Conservation (phyloP, 2,329 filamentous ascomycete genomes). For the Fusarium sarcochroum region DNA sequence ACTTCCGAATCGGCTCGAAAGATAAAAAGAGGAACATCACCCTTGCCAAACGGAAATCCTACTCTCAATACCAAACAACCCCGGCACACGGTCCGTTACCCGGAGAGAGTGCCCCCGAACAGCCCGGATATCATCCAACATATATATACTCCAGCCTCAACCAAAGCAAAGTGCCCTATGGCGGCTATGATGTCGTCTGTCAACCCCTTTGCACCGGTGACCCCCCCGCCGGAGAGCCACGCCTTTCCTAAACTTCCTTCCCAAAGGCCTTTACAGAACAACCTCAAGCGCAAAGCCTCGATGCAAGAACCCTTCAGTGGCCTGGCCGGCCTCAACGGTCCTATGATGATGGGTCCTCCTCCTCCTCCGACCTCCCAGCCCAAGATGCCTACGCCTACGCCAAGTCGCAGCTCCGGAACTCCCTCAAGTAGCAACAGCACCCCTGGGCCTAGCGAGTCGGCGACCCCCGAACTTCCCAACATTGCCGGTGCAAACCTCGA, state of each 20-base stretch:
- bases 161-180: slow-evolving; percentile 42
- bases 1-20: slow-evolving; percentile 22
- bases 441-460: slow-evolving; percentile 39
- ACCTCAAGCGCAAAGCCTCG: slow-evolving; percentile 47
- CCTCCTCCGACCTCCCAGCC: slow-evolving; percentile 46
- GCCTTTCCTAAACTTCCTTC: slow-evolving; percentile 51
- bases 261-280: slow-evolving; percentile 48
- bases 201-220: slow-evolving; percentile 50
- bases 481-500: slow-evolving; percentile 52
- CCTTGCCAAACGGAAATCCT: slow-evolving; percentile 31
- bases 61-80: slow-evolving; percentile 18
- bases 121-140: slow-evolving; percentile 13
- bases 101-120: slow-evolving; percentile 30
- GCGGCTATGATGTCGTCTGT: slow-evolving; percentile 52
- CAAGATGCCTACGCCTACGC: slow-evolving; percentile 36
- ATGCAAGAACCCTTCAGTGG: slow-evolving; percentile 44
- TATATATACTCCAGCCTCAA: slow-evolving; percentile 34
- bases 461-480: slow-evolving; percentile 42
- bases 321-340: slow-evolving; percentile 34
- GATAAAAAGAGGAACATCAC: slow-evolving; percentile 32
- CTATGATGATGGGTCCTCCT: slow-evolving; percentile 45
- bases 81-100: slow-evolving; percentile 29
- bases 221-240: slow-evolving; percentile 49
- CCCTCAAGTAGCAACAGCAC: slow-evolving; percentile 27
- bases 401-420: slow-evolving; percentile 35